Evolutionary conservation across 1,284 basidiomycete genomes (phyloP).

Genomic region (Ceratobasidium sp.): DNA sequence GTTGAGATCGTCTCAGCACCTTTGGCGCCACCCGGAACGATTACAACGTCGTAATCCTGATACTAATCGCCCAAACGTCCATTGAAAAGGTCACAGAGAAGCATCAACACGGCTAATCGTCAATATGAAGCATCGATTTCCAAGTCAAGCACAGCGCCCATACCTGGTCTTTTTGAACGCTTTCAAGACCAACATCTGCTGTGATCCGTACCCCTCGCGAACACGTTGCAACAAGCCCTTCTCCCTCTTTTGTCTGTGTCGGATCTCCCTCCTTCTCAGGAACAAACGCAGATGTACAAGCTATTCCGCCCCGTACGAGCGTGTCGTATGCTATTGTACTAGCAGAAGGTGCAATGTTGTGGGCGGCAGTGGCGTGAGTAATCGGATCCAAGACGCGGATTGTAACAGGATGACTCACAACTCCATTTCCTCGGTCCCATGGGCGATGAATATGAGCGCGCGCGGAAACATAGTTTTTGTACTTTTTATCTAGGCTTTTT

Average conservation of each 20-base stretch:
- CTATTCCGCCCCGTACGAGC: constrained; percentile 76
- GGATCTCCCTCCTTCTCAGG: constrained; percentile 53
- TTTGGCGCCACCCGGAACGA: constrained; percentile 84
- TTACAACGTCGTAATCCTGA: constrained; percentile 70
- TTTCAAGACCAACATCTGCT: constrained; percentile 68
- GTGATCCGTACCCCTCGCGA: constrained; percentile 80
- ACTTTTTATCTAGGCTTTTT: neutral
- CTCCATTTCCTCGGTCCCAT: constrained; percentile 92
- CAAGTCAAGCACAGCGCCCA: neutral
- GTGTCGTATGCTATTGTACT: constrained; percentile 84
- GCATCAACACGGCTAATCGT: too few relatives aligned
- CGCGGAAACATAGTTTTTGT: constrained; percentile 59
- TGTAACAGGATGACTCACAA: constrained; percentile 63
- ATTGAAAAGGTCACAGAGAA: neutral
- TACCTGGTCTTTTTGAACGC: constrained; percentile 45
- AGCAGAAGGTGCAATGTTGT: neutral
- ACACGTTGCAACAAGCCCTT: constrained; percentile 60
- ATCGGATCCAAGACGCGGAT: neutral
- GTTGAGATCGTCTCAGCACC: constrained; percentile 80
- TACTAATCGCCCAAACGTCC: constrained; percentile 54
- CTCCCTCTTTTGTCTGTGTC: constrained; percentile 10
- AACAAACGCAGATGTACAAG: constrained; percentile 72
- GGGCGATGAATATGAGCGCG: constrained; percentile 81
- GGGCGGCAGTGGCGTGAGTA: neutral
- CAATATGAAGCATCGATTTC: too few relatives aligned